These are phyloP conservation scores for Penicillium sp. DNA, from an alignment of 2,329 filamentous ascomycete genomes.

Conservation along the genomic window DNA sequence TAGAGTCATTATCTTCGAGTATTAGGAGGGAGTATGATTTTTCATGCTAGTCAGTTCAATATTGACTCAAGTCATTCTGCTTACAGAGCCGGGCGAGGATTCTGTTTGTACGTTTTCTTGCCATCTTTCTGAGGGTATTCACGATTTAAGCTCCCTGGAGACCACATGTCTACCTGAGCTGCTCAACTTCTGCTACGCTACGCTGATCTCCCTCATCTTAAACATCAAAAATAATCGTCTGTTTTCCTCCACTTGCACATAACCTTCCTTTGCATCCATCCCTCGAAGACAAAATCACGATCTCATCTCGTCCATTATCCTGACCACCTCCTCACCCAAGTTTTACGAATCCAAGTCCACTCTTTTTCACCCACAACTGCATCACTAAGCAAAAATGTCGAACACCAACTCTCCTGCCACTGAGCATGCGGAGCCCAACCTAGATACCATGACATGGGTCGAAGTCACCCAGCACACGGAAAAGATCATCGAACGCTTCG, in stretches of 20 bases:
- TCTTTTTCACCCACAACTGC: not conserved
- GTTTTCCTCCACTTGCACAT: not conserved
- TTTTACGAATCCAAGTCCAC: not conserved
- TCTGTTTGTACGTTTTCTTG: not conserved
- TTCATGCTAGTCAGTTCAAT: too few species aligned
- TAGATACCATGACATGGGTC: constrained; percentile 6
- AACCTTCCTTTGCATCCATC: not conserved
- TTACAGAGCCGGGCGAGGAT: too few species aligned
- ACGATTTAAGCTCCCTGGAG: too few species aligned
- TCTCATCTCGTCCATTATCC: not conserved
- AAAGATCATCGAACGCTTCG: not conserved
- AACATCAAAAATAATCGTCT: not conserved
- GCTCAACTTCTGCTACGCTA: not conserved
- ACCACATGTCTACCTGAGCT: not conserved
- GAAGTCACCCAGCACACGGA: not conserved
- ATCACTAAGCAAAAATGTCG: not conserved
- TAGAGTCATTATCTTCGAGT: not conserved
- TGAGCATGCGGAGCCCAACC: not conserved
- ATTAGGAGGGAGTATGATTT: not conserved
- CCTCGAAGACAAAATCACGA: not conserved
- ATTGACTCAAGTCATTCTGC: not conserved
- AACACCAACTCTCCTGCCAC: not conserved
- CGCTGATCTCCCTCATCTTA: not conserved
- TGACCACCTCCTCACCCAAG: too few species aligned
- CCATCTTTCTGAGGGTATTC: not conserved